A percentile compares a stretch with the other conserved stretches of the same genome.
Evolutionary conservation across 495 filamentous ascomycete genomes (phyloP).

Genomic region (Aspergillus incahuasiensis): DNA sequence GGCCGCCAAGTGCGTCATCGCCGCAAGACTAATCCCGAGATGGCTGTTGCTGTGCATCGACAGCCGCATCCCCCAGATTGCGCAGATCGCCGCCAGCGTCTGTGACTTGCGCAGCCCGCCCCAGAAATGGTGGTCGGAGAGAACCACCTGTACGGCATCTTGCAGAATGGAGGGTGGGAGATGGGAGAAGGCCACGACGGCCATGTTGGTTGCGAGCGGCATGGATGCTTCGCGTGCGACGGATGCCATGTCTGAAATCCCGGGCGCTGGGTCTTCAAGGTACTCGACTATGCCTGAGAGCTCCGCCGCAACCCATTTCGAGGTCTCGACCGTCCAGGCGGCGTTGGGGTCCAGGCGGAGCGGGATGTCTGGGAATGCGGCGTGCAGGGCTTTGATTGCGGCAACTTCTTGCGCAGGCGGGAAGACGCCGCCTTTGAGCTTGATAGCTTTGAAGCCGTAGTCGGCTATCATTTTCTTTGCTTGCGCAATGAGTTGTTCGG

Average conservation of each 20-base stretch:
- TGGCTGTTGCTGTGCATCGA: slow-evolving; percentile 3
- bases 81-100: background rate
- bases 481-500: background rate
- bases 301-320: background rate
- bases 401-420: background rate
- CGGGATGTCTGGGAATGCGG: background rate
- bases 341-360: slow-evolving; percentile 1
- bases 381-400: background rate
- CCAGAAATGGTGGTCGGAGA: slow-evolving; percentile 2
- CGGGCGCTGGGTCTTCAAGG: slow-evolving; percentile 1
- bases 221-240: background rate
- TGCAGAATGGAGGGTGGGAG: background rate
- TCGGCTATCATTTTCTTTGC: background rate
- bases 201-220: slow-evolving; percentile 2
- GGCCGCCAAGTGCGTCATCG: background rate
- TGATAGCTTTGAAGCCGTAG: background rate
- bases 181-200: background rate
- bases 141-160: background rate
- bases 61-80: background rate
- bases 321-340: slow-evolving; percentile 3
- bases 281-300: background rate
- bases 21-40: background rate
- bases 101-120: slow-evolving; percentile 3
- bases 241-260: background rate
- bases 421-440: slow-evolving; percentile 4